Percentiles rank a stretch among this genome's conserved stretches.
phyloP scores from a whole-genome alignment of 2,329 filamentous ascomycete genomes.

The Ophiostoma piceae region DNA sequence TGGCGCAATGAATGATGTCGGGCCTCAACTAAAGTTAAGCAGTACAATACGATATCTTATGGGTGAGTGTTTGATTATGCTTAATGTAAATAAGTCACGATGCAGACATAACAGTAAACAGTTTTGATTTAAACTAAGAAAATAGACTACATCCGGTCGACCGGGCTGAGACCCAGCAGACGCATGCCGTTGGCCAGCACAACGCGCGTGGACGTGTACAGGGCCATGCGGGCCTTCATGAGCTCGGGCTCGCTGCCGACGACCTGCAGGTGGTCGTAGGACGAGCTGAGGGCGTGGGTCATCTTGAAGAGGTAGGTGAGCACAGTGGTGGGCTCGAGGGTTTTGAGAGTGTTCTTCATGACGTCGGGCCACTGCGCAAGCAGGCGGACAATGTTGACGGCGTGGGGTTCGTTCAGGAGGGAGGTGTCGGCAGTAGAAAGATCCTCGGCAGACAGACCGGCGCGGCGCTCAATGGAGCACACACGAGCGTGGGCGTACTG shows the following conservation, averaged over 20 bases:
- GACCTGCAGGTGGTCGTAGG: conserved; percentile 76
- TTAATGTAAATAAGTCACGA: no score
- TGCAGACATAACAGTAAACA: neutral
- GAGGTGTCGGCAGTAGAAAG: conserved; percentile 60
- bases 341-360: conserved; percentile 77
- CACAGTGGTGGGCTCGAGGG: conserved; percentile 59
- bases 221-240: conserved; percentile 65
- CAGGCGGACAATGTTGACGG: conserved; percentile 65
- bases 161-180: conserved; percentile 69
- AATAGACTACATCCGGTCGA: conserved; percentile 50
- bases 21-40: no score
- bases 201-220: conserved; percentile 70
- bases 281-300: conserved; percentile 72
- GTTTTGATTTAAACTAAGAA: neutral
- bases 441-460: conserved; percentile 50
- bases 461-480: conserved; percentile 56
- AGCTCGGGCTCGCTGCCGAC: conserved; percentile 71
- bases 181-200: conserved; percentile 81
- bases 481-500: conserved; percentile 77
- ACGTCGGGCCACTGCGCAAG: conserved; percentile 84
- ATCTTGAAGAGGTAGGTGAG: conserved; percentile 73
- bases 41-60: no score
- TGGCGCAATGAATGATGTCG: no score
- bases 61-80: no score
- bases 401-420: conserved; percentile 66